Conservation (phyloP, 331 rosid genomes). For the Arachis monticola region DNA sequence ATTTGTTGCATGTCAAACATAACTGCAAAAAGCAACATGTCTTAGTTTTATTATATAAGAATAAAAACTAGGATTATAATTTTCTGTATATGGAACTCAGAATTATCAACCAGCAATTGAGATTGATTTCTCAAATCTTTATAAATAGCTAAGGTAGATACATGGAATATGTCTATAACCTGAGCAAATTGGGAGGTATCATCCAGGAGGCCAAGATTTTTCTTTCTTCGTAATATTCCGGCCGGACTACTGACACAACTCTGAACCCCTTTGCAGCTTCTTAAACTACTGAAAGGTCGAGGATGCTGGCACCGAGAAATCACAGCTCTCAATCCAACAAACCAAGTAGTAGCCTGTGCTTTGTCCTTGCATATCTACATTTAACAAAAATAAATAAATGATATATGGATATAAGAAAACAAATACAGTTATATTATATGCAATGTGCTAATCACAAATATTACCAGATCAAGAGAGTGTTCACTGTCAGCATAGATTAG, state of each 20-base stretch:
- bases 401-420: constrained; percentile 27
- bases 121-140: not conserved
- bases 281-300: constrained; percentile 51
- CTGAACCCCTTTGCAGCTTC: constrained; percentile 69
- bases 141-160: constrained; percentile 8
- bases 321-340: constrained; percentile 72
- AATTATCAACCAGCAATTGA: constrained; percentile 10
- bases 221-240: constrained; percentile 75
- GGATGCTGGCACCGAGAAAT: constrained; percentile 57
- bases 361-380: constrained; percentile 82
- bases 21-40: not conserved
- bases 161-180: constrained; percentile 54
- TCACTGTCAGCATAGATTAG: constrained; percentile 67
- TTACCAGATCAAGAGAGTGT: constrained; percentile 81
- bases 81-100: not conserved
- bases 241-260: constrained; percentile 90
- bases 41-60: not conserved
- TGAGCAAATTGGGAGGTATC: constrained; percentile 57
- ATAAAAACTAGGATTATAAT: not conserved
- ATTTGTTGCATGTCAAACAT: not conserved
- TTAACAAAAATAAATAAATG: constrained; percentile 23
- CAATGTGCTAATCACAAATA: constrained; percentile 7
- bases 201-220: constrained; percentile 76
- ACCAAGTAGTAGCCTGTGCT: constrained; percentile 80
- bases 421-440: constrained; percentile 32